A percentile compares a stretch with the other conserved stretches of the same genome.
Evolutionary conservation across 1,139 yeast species (phyloP).

Genomic region (Saccharomyces hybrid): DNA sequence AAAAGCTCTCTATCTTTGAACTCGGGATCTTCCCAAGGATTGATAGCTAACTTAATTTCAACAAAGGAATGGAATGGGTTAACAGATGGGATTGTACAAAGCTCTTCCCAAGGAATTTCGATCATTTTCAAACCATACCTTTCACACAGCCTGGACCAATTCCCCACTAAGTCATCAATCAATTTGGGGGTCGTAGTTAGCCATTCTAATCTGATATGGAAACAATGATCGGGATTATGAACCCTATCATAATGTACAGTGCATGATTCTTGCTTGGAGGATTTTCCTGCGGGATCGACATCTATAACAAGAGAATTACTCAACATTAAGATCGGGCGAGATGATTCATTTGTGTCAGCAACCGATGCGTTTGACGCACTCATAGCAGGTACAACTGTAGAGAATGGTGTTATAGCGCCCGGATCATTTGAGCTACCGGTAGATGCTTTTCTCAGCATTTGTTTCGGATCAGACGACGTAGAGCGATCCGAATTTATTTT

Average conservation of each 20-base stretch:
- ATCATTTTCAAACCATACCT: conserved; percentile 78
- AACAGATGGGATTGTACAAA: conserved; percentile 62
- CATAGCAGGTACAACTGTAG: neutral
- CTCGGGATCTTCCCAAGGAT: conserved; percentile 61
- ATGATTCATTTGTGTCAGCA: neutral
- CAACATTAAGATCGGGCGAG: conserved; percentile 26
- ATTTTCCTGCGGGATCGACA: conserved; percentile 64
- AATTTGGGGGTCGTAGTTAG: conserved; percentile 80
- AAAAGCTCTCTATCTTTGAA: conserved; percentile 39
- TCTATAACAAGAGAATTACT: conserved; percentile 57
- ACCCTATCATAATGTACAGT: conserved; percentile 86
- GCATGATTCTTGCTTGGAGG: conserved; percentile 70
- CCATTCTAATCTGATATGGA: conserved; percentile 90
- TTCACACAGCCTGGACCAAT: conserved; percentile 78
- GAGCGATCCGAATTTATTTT: conserved; percentile 7
- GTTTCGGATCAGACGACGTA: conserved; percentile 2
- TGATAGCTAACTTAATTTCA: conserved; percentile 51
- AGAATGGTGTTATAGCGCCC: neutral
- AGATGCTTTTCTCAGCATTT: conserved; percentile 5
- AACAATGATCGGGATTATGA: conserved; percentile 93
- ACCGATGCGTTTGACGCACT: neutral
- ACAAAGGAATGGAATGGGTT: conserved; percentile 90
- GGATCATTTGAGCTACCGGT: conserved; percentile 7
- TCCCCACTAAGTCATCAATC: conserved; percentile 78
- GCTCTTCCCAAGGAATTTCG: conserved; percentile 90